phyloP scores from a whole-genome alignment of 2,329 filamentous ascomycete species.

The Pseudogymnoascus sp. region DNA sequence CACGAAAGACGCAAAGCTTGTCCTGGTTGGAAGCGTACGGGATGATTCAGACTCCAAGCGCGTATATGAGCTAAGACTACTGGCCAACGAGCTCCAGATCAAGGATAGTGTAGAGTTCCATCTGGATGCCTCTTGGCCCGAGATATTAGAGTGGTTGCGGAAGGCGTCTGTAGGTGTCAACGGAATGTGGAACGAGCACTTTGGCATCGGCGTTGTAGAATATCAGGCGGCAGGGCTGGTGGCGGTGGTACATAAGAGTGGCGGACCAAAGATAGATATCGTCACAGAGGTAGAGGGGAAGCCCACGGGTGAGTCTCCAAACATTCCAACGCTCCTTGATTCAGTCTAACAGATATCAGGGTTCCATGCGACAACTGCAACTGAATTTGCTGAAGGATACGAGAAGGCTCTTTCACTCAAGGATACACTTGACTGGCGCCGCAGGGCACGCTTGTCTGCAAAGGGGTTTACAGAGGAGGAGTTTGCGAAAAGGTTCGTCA shows the following conservation, averaged over 20 bases:
- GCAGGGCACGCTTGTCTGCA: constrained; percentile 68
- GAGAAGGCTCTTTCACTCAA: constrained; percentile 58
- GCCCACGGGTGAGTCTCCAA: constrained; percentile 55
- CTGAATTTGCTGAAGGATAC: constrained; percentile 75
- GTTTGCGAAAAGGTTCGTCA: constrained; percentile 72
- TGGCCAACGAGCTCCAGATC: constrained; percentile 79
- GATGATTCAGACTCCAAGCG: constrained; percentile 71
- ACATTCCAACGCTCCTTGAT: neutral
- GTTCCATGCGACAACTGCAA: constrained; percentile 72
- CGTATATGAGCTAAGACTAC: constrained; percentile 79
- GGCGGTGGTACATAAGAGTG: constrained; percentile 85
- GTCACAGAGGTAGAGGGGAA: constrained; percentile 71
- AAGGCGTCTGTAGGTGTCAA: constrained; percentile 82
- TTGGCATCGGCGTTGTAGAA: constrained; percentile 96
- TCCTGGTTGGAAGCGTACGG: constrained; percentile 87
- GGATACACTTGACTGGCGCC: constrained; percentile 66
- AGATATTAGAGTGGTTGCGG: constrained; percentile 72
- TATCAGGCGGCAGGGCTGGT: constrained; percentile 94
- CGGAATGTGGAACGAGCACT: constrained; percentile 99
- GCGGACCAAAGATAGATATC: constrained; percentile 89
- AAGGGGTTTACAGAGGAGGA: constrained; percentile 80
- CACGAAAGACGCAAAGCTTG: constrained; percentile 53
- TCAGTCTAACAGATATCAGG: constrained; percentile 38
- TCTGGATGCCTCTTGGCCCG: constrained; percentile 80
- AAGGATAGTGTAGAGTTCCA: constrained; percentile 80